These are phyloP conservation scores for Lecanoromycetidae sp. DNA, from an alignment of 2,329 filamentous ascomycete species.

Conservation along the genomic window DNA sequence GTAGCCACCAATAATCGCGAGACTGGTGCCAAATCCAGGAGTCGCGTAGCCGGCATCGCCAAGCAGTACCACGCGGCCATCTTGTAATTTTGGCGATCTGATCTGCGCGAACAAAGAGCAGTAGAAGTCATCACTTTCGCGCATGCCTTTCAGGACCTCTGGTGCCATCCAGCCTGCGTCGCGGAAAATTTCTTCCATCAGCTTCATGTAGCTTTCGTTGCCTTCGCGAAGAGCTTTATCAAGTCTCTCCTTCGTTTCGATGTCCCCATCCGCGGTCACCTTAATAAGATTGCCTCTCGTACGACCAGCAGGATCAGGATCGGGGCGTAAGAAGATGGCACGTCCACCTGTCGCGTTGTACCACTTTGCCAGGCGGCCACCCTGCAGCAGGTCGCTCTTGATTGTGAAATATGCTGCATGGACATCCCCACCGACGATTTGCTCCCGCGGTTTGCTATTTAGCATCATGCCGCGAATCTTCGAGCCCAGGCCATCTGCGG, in stretches of 20 bases:
- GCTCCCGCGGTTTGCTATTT: background rate
- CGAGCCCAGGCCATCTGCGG: constrained; percentile 6
- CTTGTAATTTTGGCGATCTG: constrained; percentile 16
- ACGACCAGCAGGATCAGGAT: background rate
- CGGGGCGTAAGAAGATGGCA: background rate
- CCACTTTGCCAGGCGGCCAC: background rate
- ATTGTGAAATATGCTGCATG: background rate
- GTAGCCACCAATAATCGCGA: constrained; percentile 35
- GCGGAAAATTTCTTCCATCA: constrained; percentile 1
- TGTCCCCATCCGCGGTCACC: background rate
- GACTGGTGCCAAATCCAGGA: constrained; percentile 28
- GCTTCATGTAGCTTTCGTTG: constrained; percentile 5
- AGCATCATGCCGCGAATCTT: constrained; percentile 6
- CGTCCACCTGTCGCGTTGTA: constrained; percentile 5
- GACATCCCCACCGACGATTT: background rate
- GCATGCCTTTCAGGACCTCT: constrained; percentile 17
- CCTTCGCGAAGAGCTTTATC: background rate
- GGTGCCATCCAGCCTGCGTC: constrained; percentile 14
- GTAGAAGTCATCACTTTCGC: constrained; percentile 18
- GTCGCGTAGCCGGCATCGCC: constrained; percentile 20
- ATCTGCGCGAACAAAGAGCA: constrained; percentile 17
- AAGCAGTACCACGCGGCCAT: constrained; percentile 16
- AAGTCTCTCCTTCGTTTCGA: background rate
- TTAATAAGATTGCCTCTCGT: background rate
- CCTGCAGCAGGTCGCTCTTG: constrained; percentile 1